Base-by-base conservation (phyloP, 495 filamentous ascomycete species). In the Endocarpon pusillum region DNA sequence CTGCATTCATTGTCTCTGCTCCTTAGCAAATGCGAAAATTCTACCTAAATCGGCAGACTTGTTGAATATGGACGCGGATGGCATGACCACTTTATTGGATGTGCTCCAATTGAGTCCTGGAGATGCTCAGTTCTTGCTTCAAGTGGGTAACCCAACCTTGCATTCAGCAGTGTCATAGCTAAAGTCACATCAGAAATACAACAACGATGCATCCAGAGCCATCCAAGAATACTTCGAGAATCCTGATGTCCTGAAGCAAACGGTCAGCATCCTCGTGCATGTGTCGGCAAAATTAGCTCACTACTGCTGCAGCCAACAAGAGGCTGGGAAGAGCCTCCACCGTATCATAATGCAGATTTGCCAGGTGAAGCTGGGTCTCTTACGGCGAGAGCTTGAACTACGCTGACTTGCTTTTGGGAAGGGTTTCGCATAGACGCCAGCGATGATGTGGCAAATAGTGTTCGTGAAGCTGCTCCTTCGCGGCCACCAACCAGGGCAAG, bases 401-500 rank as follows among this genome's bases (percentile, higher is more conserved):
- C 33, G 21, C 41, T 53, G 36, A 47, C 39, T 37, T 40, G 32
- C 32, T 19, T 18, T 37, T 15, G 3, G 21, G 27, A 27, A 77
- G 71, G 64, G 14, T 74, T 75, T 43, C 57, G 64, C 28, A 70
- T 71, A 35, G 61, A 72, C 38, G 55, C 62, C 19, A 50, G 67
- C 36, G 69, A 78, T 37, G 54, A 51, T 23, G 48, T 57, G 3
- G 48, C 57, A 9, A 51, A 59, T 33, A 48, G 58, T 19, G 45
- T 58, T 16, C 61, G 65, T 22, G 51, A 57, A 24, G 48, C 51
- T n/a, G 67, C 73, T 30, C 73, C 72, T 0, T 75, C 80, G 8
- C 71, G 78, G 33, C 78, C 79, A 30, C 76, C 78, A 1, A 82
- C 78, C 5, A 54, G 74, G 49, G 56, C 68, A 3, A 75, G 71